phyloP scores from a whole-genome alignment of 768 basidiomycete genomes.

The Tylopilus intermedius region DNA sequence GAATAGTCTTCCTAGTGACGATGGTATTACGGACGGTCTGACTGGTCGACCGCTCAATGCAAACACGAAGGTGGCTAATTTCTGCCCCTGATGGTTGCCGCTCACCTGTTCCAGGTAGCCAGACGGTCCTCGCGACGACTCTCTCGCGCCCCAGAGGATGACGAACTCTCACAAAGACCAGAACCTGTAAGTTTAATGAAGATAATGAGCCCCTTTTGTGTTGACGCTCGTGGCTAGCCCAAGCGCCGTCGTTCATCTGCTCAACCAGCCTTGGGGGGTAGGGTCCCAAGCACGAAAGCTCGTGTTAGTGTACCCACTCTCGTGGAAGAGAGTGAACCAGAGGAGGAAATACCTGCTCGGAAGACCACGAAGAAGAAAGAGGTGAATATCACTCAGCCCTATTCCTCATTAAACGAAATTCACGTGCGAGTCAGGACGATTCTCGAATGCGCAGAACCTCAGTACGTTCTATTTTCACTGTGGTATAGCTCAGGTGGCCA shows the following conservation, averaged over 20 bases:
- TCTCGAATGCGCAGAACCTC: conserved; percentile 54
- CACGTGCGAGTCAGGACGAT: conserved; percentile 40
- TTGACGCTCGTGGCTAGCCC: conserved; percentile 40
- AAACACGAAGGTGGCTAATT: conserved; percentile 38
- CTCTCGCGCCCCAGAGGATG: conserved; percentile 50
- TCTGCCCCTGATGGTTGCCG: conserved; percentile 3
- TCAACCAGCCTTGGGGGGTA: conserved; percentile 62
- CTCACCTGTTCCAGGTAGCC: conserved; percentile 17
- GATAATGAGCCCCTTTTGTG: conserved; percentile 5
- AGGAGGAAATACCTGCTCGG: conserved; percentile 53
- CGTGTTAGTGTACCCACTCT: conserved; percentile 42
- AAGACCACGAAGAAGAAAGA: conserved; percentile 60
- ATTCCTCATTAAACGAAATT: not conserved
- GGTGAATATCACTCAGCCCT: conserved; percentile 32
- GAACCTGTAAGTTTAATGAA: conserved; percentile 48
- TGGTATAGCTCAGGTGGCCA: conserved; percentile 4
- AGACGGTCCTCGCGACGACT: conserved; percentile 62
- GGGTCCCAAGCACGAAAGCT: conserved; percentile 35
- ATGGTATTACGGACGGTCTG: conserved; percentile 78
- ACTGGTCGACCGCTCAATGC: conserved; percentile 65
- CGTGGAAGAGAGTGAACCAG: conserved; percentile 73
- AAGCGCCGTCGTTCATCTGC: conserved; percentile 79
- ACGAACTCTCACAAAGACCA: conserved; percentile 38
- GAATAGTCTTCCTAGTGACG: conserved; percentile 71
- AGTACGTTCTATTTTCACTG: conserved; percentile 32